Base-by-base conservation (phyloP, 2,329 filamentous ascomycete genomes). In the Chaetomiaceae sp. region DNA sequence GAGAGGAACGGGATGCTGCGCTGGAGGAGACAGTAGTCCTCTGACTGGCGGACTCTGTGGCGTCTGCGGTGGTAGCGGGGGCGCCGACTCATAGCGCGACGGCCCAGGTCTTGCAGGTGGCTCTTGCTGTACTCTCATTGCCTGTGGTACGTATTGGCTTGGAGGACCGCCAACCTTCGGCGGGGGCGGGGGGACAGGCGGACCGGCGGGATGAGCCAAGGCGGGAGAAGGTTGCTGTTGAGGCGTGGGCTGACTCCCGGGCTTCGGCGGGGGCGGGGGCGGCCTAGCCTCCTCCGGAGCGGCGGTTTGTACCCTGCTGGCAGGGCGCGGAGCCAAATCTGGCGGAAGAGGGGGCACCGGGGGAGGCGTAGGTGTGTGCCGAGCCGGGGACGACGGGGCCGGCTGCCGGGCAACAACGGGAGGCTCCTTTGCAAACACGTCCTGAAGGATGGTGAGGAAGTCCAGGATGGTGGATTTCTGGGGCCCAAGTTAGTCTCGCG, bases 341-440 rank as follows among this genome's bases (percentile, higher is more conserved):
- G 83, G 82, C 8, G 87, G 88, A 17, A 87, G 75, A 50, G 88
- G 87, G 55, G 88, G 88, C n/a, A 87, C 70, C 12, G 85, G 84
- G 29, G 87, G 87, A 45, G 84, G 83, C 53, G 75, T 72, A 25
- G 66, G 60, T 15, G 60, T 54, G 53, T 61, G 68, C 20, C 70
- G 67, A n/a, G 71, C 64, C 14, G 69, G 65, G 22, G 69, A 63
- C 37, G 69, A 69, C 47, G 59, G 70, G 66, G 77, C 74, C 63
- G 79, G 78, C 59, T 84, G 84, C 61, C 84, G 85, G 31, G 91
- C 84, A 56, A 94, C 84, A 4, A 97, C 89, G 0, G 94, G 94
- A 8, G 94, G 94, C 65, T 99, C 94, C 71, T 95, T 95, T 34
- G 91, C 87, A 67, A 99, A 99, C 20, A 97, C 78, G 50, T 94